Base-by-base conservation (phyloP, 345 rosid genomes). In the Pelargonium nanum region DNA sequence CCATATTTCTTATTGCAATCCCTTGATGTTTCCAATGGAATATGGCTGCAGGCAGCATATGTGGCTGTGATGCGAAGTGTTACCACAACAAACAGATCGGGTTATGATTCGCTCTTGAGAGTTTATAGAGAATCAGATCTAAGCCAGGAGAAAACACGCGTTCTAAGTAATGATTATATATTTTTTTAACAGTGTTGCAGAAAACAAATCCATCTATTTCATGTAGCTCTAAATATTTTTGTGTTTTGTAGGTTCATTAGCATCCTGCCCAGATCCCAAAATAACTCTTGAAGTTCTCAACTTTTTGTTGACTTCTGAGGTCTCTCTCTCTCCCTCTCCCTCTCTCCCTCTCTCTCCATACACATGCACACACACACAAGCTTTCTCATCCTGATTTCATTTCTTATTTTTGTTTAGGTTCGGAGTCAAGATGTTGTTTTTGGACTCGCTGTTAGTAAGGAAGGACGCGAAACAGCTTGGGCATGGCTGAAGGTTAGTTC, bases 381-480 rank as follows among this genome's bases (percentile, higher is more conserved):
- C 26, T 22, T 24, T 2, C 5, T 9, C 22, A 32, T 6, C 19
- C 19, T 23, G 20, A 59, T 2, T 19, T 58, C 1, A 19, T 26
- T 66, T 26, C 16, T 68, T 58, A 19, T 24, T 62, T 55, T 10
- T n/a, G 20, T 19, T 50, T 55, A 92, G 98, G 98, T 89, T 55
- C 97, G 97, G 20, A 78, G 74, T 72, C 99, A 92, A 79, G 97
- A 89, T 73, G 97, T 83, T 55, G 70, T 87, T 50, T 80, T 50
- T 73, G 97, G 91, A 59, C 82, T 93, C 26, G 68, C 80, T 59
- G 93, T 86, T 62, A 71, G 83, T 58, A 72, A 73, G 65, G 91
- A 89, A 85, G 97, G 97, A 55, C 85, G 99, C 64, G 99, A 92
- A 76, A 85, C 80, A 22, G 90, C 97, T 55, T 89, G 99, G 99